Percentiles rank a stretch among this genome's conserved stretches.
Conservation (phyloP, 2,329 filamentous ascomycete genomes). For the Stagonosporopsis rhizophila region DNA sequence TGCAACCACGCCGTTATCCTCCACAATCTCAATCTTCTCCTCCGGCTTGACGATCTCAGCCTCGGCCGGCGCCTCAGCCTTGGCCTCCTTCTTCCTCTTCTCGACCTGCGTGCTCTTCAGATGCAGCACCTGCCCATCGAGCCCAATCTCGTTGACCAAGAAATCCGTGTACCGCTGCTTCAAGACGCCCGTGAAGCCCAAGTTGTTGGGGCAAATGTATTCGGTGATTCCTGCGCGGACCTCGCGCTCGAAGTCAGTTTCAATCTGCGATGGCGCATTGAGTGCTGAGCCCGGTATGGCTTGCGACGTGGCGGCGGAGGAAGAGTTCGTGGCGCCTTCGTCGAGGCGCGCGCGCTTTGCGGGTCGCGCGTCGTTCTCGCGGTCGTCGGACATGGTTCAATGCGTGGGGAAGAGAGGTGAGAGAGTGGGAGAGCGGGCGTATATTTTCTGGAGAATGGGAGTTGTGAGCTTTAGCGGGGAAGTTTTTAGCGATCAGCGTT, state of each 20-base stretch:
- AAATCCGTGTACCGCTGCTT: conserved; percentile 90
- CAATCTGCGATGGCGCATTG: conserved; percentile 22
- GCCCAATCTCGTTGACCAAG: conserved; percentile 85
- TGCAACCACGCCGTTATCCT: conserved; percentile 26
- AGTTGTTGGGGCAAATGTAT: conserved; percentile 64
- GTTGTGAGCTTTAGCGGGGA: conserved; percentile 28
- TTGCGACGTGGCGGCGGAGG: conserved; percentile 21
- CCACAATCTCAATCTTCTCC: conserved; percentile 26
- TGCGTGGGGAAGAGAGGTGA: conserved; percentile 1
- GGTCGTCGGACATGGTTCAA: conserved; percentile 24
- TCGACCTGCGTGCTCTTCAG: conserved; percentile 59
- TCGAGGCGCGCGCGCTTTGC: conserved; percentile 46
- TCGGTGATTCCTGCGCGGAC: conserved; percentile 66
- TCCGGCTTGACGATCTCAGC: conserved; percentile 20
- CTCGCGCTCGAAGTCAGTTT: conserved; percentile 51
- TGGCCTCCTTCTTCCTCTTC: conserved; percentile 23
- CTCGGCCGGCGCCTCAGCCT: conserved; percentile 11
- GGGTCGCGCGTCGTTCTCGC: conserved; percentile 32
- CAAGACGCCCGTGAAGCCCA: conserved; percentile 68
- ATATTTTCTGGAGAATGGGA: conserved; percentile 12
- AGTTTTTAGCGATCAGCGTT: conserved; percentile 30
- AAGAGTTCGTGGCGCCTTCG: conserved; percentile 20
- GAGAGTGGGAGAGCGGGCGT: neutral
- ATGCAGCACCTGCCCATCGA: conserved; percentile 78
- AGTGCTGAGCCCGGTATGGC: conserved; percentile 21